Base-by-base conservation (phyloP, 768 basidiomycete species). In the Lentinula guzmanii region DNA sequence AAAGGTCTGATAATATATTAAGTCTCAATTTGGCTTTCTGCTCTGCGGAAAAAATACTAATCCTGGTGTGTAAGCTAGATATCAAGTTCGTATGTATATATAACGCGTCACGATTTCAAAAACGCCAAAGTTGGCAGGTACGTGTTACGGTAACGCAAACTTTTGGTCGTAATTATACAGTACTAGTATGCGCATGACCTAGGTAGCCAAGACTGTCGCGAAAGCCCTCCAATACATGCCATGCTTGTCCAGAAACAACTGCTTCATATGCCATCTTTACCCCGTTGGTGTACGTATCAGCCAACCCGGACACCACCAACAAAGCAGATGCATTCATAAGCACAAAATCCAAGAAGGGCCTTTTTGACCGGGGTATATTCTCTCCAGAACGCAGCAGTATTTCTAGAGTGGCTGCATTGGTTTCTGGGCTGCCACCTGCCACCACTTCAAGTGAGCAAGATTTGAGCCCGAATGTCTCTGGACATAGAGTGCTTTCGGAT, bases 301-400 rank as follows among this genome's bases (percentile, higher is more conserved):
- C 93, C 50, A 88, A 61, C 5, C 94, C 95, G 5, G 92, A 86
- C 3, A 98, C 86, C 31, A 95, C 86, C 45, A 99, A 75, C 61
- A 98, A 71, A 13, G 94, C 95, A 4, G 94, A 87, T 2, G 95
- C 85, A 68, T 99, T 98, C 75, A 98, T 75, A 62, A 95, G 75
- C 62, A 98, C 92, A 70, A 95, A 98, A 68, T 97, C 87, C 53
- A 86, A 73, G 41, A 96, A 81, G 0, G 94, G 82, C 8, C 74
- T 77, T 62, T 93, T 70, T 4, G 72, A 73, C 58, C 77, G 75
- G 0, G 88, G 86, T n/a, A 86, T 76, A 18, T 80, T 69, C 4
- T 75, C 72, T 0, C 85, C 85, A 1, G 83, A 82, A 2, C 75
- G 80, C 28, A 98, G 78, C 67, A 97, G 74, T 35, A 71, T 67